Base-by-base conservation (phyloP, 306 rosid species). In the Prunus kanzakura region DNA sequence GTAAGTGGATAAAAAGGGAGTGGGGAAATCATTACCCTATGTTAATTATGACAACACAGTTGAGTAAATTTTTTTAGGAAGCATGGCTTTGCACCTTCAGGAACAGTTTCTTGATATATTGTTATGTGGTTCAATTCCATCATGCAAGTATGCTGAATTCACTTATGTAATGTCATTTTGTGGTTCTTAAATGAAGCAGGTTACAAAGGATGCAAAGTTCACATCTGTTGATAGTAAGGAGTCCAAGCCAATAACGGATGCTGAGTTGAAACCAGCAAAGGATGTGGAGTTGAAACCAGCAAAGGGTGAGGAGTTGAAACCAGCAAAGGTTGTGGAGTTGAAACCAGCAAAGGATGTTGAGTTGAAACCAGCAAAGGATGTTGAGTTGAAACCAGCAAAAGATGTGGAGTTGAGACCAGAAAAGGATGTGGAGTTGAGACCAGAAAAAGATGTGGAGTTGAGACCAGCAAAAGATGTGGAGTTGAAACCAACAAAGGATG, bases 171-270 rank as follows among this genome's bases (percentile, higher is more conserved):
- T 47, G 29, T 81, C 45, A 62, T 30, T 22, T 62, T 67, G 20
- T 8, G 46, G 67, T 16, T 66, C 71, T 52, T 65, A 45, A 47
- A 14, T 63, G 27, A n/a, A 29, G 63, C 78, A 86, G 96, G 77
- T 68, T 83, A 51, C 67, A 46, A 81, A 72, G 79, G 84, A 81
- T 74, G 83, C 58, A 49, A 73, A 71, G n/a, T 67, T 79, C 47
- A 38, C 43, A 74, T 70, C 64, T 77, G 75, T 71, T 74, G 79
- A 71, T 14, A 82, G 73, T 12, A 50, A 72, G 60, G 79, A 75
- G 64, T 69, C 70, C 69, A 78, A 79, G 69, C 51, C 81, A 46
- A 45, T 29, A 77, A 71, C 49, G 86, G 76, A 60, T 19, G 13
- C 47, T 30, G 82, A 80, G 74, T 72, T 56, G 43, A 72, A 66